Evolutionary conservation across 2,329 filamentous ascomycete genomes (phyloP), one percentile per base, ranked within the genome.

Genomic region (Fusarium xyrophilum): DNA sequence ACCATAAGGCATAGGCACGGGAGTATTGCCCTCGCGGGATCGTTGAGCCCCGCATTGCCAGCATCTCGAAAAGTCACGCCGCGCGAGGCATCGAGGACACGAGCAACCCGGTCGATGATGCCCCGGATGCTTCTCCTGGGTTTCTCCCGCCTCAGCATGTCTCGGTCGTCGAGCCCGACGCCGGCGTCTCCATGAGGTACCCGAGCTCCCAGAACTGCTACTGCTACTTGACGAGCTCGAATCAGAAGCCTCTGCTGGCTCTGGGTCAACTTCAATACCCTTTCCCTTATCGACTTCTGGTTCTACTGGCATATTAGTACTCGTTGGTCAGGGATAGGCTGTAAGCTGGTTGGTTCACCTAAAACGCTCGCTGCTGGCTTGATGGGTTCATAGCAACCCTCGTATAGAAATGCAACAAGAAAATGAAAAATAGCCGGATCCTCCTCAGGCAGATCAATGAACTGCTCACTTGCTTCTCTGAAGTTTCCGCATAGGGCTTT

Each of bases 361-460:
- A 84, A 73, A 4, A 77, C 81, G 28, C 78, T 77, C 6, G 82
- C 77, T 35, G 78, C 75, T n/a, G 82, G 75, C 64, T 75, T 80
- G 58, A 84, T 82, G 36, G 83, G 83, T 6, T 79, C 76, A 65
- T 81, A 85, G 56, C 75, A 79, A 23, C 78, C 79, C 66, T 85
- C 83, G 66, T 85, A 85, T 15, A 85, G 74, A 52, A 80, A 85
- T n/a, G 82, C 82, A 36, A 86, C 75, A 42, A 86, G 73, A 64
- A 85, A 84, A 60, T 84, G 82, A 63, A 86, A 86, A 47, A 84
- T 80, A 56, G 80, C 79, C 6, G 84, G 82, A 65, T 85, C 79
- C 62, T 86, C 84, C 60, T 85, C 83, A 0, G 82, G 83, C 3
- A 86, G 74, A 68, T 83, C 78, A 53, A 86, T 80, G 17, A 79